phyloP scores from a whole-genome alignment of 768 basidiomycete genomes.

The Russula ochroleuca region DNA sequence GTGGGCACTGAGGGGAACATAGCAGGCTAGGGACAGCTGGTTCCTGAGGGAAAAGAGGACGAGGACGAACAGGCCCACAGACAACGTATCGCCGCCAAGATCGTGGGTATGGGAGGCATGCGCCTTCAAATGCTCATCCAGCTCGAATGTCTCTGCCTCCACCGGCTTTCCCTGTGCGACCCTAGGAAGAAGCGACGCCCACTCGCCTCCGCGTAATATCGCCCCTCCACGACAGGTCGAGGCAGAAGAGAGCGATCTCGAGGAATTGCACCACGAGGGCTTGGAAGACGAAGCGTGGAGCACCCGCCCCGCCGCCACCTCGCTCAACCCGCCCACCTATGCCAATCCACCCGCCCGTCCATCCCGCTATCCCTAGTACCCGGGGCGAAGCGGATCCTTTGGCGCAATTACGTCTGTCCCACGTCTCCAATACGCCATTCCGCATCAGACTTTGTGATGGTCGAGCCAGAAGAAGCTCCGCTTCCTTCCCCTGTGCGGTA shows the following conservation, averaged over 20 bases:
- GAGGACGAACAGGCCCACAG: conserved; percentile 58
- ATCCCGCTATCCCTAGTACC: conserved; percentile 8
- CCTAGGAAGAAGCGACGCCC: conserved; percentile 28
- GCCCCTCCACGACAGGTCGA: too few species aligned
- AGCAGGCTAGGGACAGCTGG: conserved; percentile 28
- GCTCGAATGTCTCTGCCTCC: conserved; percentile 11
- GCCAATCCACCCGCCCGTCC: conserved; percentile 16
- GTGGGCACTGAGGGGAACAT: conserved; percentile 25
- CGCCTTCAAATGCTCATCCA: conserved; percentile 49
- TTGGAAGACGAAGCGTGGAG: too few species aligned
- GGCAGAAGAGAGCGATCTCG: too few species aligned
- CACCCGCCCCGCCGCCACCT: too few species aligned
- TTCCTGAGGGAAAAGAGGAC: conserved; percentile 29
- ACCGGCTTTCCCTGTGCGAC: conserved; percentile 9
- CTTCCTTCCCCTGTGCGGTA: conserved; percentile 50
- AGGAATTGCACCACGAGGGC: too few species aligned
- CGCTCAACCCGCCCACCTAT: too few species aligned
- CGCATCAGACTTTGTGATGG: conserved; percentile 35
- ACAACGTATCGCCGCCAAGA: conserved; percentile 48
- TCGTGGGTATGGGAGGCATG: conserved; percentile 55
- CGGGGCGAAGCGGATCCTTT: conserved; percentile 22
- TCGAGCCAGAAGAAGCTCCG: conserved; percentile 31
- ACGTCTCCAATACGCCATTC: conserved; percentile 32
- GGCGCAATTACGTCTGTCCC: conserved; percentile 27
- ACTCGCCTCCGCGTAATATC: too few species aligned